Base-by-base conservation (phyloP, 768 basidiomycete genomes). In the Clitopilus passeckerianus region DNA sequence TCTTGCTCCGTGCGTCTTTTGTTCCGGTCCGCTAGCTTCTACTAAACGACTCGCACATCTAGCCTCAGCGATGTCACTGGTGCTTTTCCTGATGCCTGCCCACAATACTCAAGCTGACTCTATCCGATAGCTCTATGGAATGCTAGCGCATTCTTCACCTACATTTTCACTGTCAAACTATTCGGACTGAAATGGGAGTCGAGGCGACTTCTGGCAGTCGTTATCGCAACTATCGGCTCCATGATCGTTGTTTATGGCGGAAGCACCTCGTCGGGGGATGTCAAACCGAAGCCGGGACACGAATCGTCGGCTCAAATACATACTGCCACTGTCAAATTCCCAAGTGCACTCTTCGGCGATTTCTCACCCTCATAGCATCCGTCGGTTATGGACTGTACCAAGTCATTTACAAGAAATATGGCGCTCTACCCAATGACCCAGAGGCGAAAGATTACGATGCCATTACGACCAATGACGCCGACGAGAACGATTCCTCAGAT, bases 121-220 rank as follows among this genome's bases (percentile, higher is more conserved):
- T 44, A n/a, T 57, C 64, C 71, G 59, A 64, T 54, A 75, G 85
- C 86, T 18, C 84, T 94, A 24, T 93, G 91, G 86, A 95, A 96
- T 68, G 87, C 90, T 7, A 91, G 90, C 66, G 89, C 91, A 0
- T 95, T 98, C 75, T 95, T 93, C 71, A 90, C 91, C 5, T 98
- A 98, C 68, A 69, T 93, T 24, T 83, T 98, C 69, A 83, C 87
- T n/a, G 85, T 95, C 61, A 83, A 83, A 64, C 65, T 93, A 2
- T 86, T 87, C 61, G 74, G 80, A 20, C 73, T 84, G 23, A 75
- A 78, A 63, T 87, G 88, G 89, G 82, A 90, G 61, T 63, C 79
- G 15, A 75, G 82, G 50, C 86, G 83, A 44, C 72, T 94, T 33
- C 68, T 82, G 23, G 87, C 93, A 14, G 94, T 98, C 16, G 67